A percentile compares a stretch with the other conserved stretches of the same genome.
phyloP scores from a whole-genome alignment of 805 yeast genomes.

The Saccharomycopsis oosterbeekiorum region DNA sequence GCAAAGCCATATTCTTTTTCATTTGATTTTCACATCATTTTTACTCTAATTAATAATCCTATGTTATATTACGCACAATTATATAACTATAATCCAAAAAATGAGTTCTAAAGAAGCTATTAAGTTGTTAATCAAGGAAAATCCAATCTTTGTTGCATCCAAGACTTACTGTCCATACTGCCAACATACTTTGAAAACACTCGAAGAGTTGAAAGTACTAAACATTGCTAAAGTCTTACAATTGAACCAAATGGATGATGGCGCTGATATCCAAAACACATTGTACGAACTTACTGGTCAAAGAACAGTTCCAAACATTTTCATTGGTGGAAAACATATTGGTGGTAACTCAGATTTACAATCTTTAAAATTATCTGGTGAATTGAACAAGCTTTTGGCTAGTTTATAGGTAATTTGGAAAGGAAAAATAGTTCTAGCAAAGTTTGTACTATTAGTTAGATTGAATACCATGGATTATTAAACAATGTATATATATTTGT shows the following conservation, averaged over 20 bases:
- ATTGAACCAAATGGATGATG: slow-evolving; percentile 49
- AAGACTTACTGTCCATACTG: slow-evolving; percentile 69
- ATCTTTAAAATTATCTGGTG: slow-evolving; percentile 50
- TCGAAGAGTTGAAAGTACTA: slow-evolving; percentile 23
- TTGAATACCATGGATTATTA: neutral
- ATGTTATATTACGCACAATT: too few species aligned
- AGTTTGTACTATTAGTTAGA: neutral
- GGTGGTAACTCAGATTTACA: slow-evolving; percentile 94
- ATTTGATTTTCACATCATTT: neutral
- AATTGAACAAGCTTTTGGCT: slow-evolving; percentile 37
- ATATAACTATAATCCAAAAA: neutral
- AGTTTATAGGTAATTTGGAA: neutral
- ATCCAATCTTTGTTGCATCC: slow-evolving; percentile 72
- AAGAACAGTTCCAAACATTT: slow-evolving; percentile 87
- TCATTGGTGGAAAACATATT: slow-evolving; percentile 82
- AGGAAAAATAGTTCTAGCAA: neutral
- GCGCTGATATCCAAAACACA: slow-evolving; percentile 73
- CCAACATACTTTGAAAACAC: slow-evolving; percentile 34
- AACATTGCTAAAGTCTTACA: slow-evolving; percentile 28
- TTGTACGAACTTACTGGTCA: slow-evolving; percentile 74
- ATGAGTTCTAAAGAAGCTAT: slow-evolving; percentile 33
- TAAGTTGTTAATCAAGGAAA: slow-evolving; percentile 49
- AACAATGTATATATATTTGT: too few species aligned
- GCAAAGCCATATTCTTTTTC: too few species aligned
- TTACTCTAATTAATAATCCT: too few species aligned